These are phyloP conservation scores for Davidsoniella virescens DNA, from an alignment of 2,329 filamentous ascomycete genomes.

Conservation along the genomic window DNA sequence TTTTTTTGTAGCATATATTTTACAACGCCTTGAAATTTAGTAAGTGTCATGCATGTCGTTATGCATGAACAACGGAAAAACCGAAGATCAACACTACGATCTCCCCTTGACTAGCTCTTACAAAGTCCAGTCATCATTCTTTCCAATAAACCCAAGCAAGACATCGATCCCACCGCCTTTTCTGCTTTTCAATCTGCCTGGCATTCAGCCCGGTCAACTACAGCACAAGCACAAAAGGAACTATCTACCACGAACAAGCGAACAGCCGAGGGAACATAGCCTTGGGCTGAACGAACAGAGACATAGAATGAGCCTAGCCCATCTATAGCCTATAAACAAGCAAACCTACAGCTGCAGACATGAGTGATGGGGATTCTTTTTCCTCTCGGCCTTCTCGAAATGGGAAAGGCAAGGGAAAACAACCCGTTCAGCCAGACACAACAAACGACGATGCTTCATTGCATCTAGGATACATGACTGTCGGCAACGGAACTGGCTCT, in stretches of 20 bases:
- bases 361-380: conserved; percentile 6
- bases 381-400: neutral
- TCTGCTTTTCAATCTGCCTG: no score
- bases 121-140: no score
- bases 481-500: conserved; percentile 60
- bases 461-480: conserved; percentile 58
- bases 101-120: no score
- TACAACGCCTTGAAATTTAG: neutral
- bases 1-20: neutral
- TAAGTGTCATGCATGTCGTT: neutral
- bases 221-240: no score
- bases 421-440: conserved; percentile 19
- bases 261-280: no score
- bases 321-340: no score
- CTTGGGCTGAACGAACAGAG: no score
- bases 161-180: no score
- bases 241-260: no score
- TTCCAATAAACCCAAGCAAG: no score
- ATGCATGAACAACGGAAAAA: neutral
- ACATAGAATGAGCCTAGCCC: no score
- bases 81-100: neutral
- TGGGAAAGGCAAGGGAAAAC: conserved; percentile 33
- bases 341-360: neutral
- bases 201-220: no score
- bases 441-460: conserved; percentile 16